Base-by-base conservation (phyloP, 2,329 filamentous ascomycete species). In the Penicillium sp. region DNA sequence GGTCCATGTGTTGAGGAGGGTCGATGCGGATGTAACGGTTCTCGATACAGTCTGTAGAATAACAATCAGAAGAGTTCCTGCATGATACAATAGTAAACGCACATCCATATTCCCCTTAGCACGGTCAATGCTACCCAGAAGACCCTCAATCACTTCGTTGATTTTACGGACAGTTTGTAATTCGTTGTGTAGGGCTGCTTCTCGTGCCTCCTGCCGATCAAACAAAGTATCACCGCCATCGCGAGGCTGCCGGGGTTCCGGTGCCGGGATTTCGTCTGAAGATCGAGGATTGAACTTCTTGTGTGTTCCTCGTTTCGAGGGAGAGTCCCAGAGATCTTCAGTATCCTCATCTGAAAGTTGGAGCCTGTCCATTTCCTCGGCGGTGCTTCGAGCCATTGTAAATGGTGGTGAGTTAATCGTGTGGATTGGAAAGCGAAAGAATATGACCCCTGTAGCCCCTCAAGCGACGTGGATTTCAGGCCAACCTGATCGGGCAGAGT, bases 1-100 rank as follows among this genome's bases (percentile, higher is more conserved):
- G 9, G 92, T 96, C 93, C 93, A 99, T 16, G 93, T 96, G 68
- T 96, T 92, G 31, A 99, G 86, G 14, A 99, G 84, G 1, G 90
- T 90, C 14, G 93, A 96, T 3, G 95, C 92, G 54, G 93, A 93
- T 64, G 84, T 84, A 43, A 98, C 92, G 3, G 95, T 97, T 60
- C 84, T 84, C 53, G 89, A 89, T 35, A 98, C 93, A 24, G 89
- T 96, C 90, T 90, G 49, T 37, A 22, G 19, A 39, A 14, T 21
- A 19, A 11, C 9, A 21, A 42, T 54, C n/a, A 29, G 52, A 29
- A 26, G 16, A 4, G 24, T 44, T 42, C 22, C 37, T 33, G 43
- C 10, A 47, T 43, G 16, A 9, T 29, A 11, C 11, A 33, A 4
- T 35, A 4, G 22, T 16, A 33, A 26, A 63, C 71, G 51, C 71